phyloP scores from a whole-genome alignment of 2,329 filamentous ascomycete genomes.

The Fusarium coffeatum region DNA sequence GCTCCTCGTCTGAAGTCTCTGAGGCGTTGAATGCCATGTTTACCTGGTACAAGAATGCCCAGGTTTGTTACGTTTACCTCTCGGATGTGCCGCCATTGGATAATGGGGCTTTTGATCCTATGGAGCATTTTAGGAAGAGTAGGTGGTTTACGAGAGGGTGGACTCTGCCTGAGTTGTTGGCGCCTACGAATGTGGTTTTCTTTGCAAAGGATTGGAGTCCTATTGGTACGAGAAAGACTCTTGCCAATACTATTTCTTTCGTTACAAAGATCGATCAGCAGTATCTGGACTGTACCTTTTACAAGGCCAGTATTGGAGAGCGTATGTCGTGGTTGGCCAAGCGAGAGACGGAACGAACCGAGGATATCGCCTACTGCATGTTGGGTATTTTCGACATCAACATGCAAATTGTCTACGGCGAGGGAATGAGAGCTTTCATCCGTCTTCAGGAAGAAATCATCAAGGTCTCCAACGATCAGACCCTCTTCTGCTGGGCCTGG shows the following conservation, averaged over 20 bases:
- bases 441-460: slow-evolving; percentile 26
- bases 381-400: slow-evolving; percentile 29
- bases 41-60: slow-evolving; percentile 22
- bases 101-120: slow-evolving; percentile 12
- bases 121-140: slow-evolving; percentile 15
- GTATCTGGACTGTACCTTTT: slow-evolving; percentile 26
- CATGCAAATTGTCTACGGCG: slow-evolving; percentile 27
- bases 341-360: slow-evolving; percentile 12
- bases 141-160: slow-evolving; percentile 26
- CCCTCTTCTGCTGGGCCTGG: slow-evolving; percentile 26
- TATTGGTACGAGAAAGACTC: slow-evolving; percentile 17
- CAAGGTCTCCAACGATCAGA: slow-evolving; percentile 23
- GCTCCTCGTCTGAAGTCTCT: slow-evolving; percentile 24
- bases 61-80: slow-evolving; percentile 16
- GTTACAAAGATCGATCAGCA: slow-evolving; percentile 27
- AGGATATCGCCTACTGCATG: slow-evolving; percentile 28
- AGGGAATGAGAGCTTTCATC: slow-evolving; percentile 20
- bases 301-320: slow-evolving; percentile 21
- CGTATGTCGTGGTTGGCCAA: slow-evolving; percentile 25
- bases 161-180: slow-evolving; percentile 23
- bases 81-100: slow-evolving; percentile 8
- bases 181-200: slow-evolving; percentile 20
- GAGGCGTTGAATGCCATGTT: slow-evolving; percentile 29
- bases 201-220: slow-evolving; percentile 23
- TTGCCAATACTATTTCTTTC: slow-evolving; percentile 24